A percentile compares a stretch with the other conserved stretches of the same genome.
Conservation (phyloP, 495 filamentous ascomycete genomes). For the Beverwykella pulmonaria region DNA sequence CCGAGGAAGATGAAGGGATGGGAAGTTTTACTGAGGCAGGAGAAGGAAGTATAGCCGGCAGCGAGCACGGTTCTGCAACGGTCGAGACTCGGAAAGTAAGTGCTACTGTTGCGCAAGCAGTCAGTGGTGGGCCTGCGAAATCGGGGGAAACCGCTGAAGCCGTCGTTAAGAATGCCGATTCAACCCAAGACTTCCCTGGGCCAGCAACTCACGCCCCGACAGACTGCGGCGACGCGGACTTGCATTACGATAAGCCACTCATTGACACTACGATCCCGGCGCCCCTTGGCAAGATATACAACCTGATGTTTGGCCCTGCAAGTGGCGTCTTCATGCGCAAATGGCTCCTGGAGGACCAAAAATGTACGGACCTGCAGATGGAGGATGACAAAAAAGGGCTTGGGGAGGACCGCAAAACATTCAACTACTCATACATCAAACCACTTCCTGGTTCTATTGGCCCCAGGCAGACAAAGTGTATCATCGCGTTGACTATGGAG, state of each 20-base stretch:
- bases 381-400: constrained; percentile 78
- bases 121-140: constrained; percentile 48
- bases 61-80: constrained; percentile 59
- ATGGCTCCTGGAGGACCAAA: constrained; percentile 84
- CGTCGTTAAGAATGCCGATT: constrained; percentile 53
- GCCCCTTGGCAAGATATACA: constrained; percentile 90
- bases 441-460: constrained; percentile 82
- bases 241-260: constrained; percentile 81
- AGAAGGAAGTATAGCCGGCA: constrained; percentile 63
- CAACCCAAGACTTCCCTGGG: constrained; percentile 75
- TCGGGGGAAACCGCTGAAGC: constrained; percentile 58
- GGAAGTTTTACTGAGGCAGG: constrained; percentile 64
- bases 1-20: constrained; percentile 61
- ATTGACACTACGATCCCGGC: constrained; percentile 85
- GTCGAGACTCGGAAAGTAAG: constrained; percentile 68
- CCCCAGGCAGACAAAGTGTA: constrained; percentile 93
- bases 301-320: constrained; percentile 77
- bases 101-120: constrained; percentile 53
- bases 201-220: constrained; percentile 82
- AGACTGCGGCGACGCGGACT: constrained; percentile 72
- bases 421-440: constrained; percentile 88
- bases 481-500: constrained; percentile 81
- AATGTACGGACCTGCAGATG: constrained; percentile 81
- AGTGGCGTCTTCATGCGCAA: constrained; percentile 80
- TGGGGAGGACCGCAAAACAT: constrained; percentile 68